Conservation (phyloP, 352 stramenopile species). For the Phytophthora lateralis region DNA sequence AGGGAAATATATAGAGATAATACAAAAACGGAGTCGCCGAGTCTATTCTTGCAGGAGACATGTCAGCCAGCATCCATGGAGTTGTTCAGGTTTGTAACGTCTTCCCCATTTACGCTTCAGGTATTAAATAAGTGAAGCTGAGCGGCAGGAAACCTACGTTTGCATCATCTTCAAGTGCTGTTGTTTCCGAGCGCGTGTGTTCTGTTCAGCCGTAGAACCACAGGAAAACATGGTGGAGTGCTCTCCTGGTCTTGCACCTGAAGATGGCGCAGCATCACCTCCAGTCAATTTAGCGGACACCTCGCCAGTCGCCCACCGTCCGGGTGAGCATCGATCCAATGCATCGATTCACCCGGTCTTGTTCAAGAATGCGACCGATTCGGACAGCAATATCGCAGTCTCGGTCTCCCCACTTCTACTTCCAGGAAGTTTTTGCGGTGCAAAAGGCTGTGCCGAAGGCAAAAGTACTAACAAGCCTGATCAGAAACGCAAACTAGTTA, state of each 20-base stretch:
- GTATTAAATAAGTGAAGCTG: conserved; percentile 13
- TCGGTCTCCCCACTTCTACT: conserved; percentile 25
- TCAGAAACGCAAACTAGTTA: conserved; percentile 2
- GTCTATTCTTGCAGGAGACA: conserved; percentile 37
- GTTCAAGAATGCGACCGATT: conserved; percentile 25
- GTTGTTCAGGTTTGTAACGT: conserved; percentile 18
- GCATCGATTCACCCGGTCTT: background rate
- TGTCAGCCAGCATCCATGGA: conserved; percentile 5
- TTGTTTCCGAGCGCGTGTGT: conserved; percentile 24
- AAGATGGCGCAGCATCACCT: background rate
- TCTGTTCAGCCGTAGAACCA: conserved; percentile 11
- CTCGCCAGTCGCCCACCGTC: background rate
- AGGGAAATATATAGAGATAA: conserved; percentile 54
- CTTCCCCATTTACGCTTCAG: conserved; percentile 12
- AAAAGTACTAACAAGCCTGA: background rate
- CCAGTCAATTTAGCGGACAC: conserved; percentile 7
- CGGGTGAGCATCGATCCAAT: background rate
- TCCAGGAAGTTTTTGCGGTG: conserved; percentile 6
- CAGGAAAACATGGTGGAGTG: conserved; percentile 20
- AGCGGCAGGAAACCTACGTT: background rate
- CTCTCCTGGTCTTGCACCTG: conserved; percentile 10
- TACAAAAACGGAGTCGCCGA: conserved; percentile 19
- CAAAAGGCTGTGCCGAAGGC: background rate
- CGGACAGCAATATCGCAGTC: conserved; percentile 31
- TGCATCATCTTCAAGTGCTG: conserved; percentile 10